phyloP scores from a whole-genome alignment of 2,329 filamentous ascomycete genomes.

The Thermoascus crustaceus region DNA sequence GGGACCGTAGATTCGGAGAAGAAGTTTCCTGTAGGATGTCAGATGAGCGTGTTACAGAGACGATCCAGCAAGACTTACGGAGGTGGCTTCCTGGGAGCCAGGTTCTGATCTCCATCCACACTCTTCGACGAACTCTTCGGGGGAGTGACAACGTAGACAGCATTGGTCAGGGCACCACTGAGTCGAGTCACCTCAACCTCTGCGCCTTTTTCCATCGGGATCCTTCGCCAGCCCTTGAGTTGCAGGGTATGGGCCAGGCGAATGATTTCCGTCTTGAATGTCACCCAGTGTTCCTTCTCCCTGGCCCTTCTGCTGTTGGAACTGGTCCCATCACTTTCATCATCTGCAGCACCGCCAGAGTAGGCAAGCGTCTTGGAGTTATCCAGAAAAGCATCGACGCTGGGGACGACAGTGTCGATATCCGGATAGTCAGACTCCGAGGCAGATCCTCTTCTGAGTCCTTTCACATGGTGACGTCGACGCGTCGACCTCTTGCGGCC shows the following conservation, averaged over 20 bases:
- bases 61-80: slow-evolving; percentile 39
- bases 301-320: slow-evolving; percentile 49
- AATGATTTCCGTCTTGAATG: slow-evolving; percentile 87
- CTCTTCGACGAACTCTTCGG: slow-evolving; percentile 49
- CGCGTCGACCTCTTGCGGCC: slow-evolving; percentile 18
- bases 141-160: slow-evolving; percentile 87
- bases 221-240: slow-evolving; percentile 82
- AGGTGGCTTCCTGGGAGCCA: slow-evolving; percentile 41
- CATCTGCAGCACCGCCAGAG: slow-evolving; percentile 45
- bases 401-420: slow-evolving; percentile 72
- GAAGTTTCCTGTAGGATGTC: slow-evolving; percentile 52
- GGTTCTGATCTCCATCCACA: slow-evolving; percentile 31
- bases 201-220: slow-evolving; percentile 46
- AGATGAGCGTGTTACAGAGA: not conserved
- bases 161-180: slow-evolving; percentile 90
- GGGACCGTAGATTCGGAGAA: slow-evolving; percentile 87
- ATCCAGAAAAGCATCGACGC: slow-evolving; percentile 75
- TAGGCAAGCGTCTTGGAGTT: slow-evolving; percentile 85
- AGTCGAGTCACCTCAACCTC: slow-evolving; percentile 41
- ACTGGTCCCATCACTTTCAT: slow-evolving; percentile 35
- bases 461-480: slow-evolving; percentile 29
- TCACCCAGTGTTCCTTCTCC: slow-evolving; percentile 69
- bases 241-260: slow-evolving; percentile 80
- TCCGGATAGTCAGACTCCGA: slow-evolving; percentile 83
- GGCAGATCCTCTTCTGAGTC: slow-evolving; percentile 44